Evolutionary conservation across 805 yeast species (phyloP).

Genomic region (Myxozyma melibiosi): DNA sequence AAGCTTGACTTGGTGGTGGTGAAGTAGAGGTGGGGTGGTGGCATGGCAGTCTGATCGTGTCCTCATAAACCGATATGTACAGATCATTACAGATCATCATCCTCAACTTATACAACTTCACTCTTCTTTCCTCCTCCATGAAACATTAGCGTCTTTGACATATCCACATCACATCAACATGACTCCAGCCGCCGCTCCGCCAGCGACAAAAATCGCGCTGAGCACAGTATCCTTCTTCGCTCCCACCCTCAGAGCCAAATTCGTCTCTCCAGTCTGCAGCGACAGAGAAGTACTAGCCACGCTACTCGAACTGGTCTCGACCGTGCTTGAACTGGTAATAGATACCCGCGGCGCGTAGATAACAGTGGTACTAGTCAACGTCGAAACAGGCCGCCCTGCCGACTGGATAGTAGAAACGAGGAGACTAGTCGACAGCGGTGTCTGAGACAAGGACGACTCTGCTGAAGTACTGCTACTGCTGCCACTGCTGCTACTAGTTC

Average conservation of each 20-base stretch:
- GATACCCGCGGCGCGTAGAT: slow-evolving; percentile 10
- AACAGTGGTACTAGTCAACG: slow-evolving; percentile 16
- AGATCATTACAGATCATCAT: too few relatives aligned
- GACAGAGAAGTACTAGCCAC: neutral
- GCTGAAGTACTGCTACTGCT: neutral
- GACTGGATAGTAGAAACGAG: slow-evolving; percentile 7
- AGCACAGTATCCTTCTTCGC: neutral
- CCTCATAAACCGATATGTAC: too few relatives aligned
- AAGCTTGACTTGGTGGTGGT: too few relatives aligned
- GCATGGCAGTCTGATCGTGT: too few relatives aligned
- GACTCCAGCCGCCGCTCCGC: too few relatives aligned
- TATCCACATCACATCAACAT: too few relatives aligned
- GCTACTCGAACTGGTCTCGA: neutral
- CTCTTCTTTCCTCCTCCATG: too few relatives aligned
- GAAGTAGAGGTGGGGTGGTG: too few relatives aligned
- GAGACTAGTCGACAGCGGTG: slow-evolving; percentile 15
- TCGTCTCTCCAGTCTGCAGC: slow-evolving; percentile 14
- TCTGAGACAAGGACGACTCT: neutral
- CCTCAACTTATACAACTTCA: too few relatives aligned
- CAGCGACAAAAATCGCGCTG: slow-evolving; percentile 14
- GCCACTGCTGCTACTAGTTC: slow-evolving; percentile 2
- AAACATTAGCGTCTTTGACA: too few relatives aligned
- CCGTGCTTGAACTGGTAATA: neutral
- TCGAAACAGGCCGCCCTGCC: slow-evolving; percentile 16
- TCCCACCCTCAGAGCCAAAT: neutral